Conservation (phyloP, 2,329 filamentous ascomycete species). For the Sporothrix brasiliensis region DNA sequence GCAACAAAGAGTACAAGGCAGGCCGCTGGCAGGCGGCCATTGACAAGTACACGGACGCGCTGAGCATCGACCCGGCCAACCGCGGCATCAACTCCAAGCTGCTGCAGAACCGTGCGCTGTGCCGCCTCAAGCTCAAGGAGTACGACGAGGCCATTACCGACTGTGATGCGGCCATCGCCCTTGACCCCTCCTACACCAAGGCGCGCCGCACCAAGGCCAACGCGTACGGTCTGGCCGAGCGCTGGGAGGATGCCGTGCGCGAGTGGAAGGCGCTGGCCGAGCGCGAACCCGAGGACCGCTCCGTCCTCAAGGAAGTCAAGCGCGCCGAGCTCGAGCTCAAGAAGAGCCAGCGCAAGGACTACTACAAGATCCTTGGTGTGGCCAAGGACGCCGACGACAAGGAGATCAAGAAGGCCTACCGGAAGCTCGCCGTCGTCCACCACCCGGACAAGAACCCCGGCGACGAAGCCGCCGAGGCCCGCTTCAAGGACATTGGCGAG, state of each 20-base stretch:
- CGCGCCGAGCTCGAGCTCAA: constrained; percentile 93
- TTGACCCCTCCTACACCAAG: constrained; percentile 86
- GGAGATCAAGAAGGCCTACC: constrained; percentile 95
- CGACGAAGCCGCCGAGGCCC: constrained; percentile 78
- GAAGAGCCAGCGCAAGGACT: constrained; percentile 96
- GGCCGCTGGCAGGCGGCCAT: constrained; percentile 79
- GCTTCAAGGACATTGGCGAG: constrained; percentile 98
- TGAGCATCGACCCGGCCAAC: constrained; percentile 85
- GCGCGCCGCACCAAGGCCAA: constrained; percentile 93
- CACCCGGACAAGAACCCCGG: constrained; percentile 98
- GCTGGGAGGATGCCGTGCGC: constrained; percentile 88
- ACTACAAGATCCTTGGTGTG: constrained; percentile 94
- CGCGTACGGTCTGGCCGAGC: constrained; percentile 78
- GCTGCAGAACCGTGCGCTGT: constrained; percentile 88
- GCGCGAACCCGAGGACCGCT: constrained; percentile 77
- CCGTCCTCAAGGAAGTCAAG: constrained; percentile 80
- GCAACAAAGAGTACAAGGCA: constrained; percentile 86
- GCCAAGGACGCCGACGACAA: constrained; percentile 81
- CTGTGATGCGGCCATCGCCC: constrained; percentile 78
- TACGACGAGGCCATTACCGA: constrained; percentile 81
- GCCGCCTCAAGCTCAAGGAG: constrained; percentile 79
- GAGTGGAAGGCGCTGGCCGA: constrained; percentile 89
- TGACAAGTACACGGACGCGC: constrained; percentile 78
- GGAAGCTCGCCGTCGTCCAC: constrained; percentile 88
- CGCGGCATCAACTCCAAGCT: constrained; percentile 94